A percentile compares a stretch with the other conserved stretches of the same genome.
These are phyloP conservation scores for Fusarium sp. DNA, from an alignment of 2,329 filamentous ascomycete genomes.

Conservation along the genomic window DNA sequence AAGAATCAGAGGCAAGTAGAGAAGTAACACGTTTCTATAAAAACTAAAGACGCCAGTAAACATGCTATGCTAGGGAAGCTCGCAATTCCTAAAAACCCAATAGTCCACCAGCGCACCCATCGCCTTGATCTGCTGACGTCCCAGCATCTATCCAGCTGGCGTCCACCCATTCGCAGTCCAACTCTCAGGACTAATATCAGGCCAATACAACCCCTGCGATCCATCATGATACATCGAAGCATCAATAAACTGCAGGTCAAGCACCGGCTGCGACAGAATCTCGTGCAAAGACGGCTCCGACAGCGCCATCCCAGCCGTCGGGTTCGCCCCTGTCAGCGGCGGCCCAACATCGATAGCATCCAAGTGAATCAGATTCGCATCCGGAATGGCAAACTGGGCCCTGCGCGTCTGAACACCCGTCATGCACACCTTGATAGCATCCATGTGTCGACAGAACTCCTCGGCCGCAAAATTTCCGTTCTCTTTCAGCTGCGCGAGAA, in stretches of 20 bases:
- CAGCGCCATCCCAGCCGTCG: slow-evolving; percentile 51
- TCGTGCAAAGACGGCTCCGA: slow-evolving; percentile 52
- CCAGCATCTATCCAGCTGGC: not conserved
- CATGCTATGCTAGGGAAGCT: no score
- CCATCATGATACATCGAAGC: slow-evolving; percentile 44
- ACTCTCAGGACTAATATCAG: slow-evolving; percentile 44
- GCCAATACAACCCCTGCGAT: slow-evolving; percentile 41
- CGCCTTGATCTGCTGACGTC: no score
- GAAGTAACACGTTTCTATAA: no score
- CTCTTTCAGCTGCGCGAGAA: slow-evolving; percentile 53
- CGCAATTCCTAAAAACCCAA: no score
- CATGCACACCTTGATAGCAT: slow-evolving; percentile 50
- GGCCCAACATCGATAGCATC: slow-evolving; percentile 31
- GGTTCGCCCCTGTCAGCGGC: slow-evolving; percentile 19
- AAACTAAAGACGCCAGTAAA: no score
- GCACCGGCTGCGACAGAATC: slow-evolving; percentile 48
- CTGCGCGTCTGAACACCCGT: slow-evolving; percentile 27
- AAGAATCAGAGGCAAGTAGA: no score
- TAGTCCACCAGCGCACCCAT: no score
- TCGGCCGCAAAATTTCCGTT: slow-evolving; percentile 56
- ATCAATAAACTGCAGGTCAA: slow-evolving; percentile 52
- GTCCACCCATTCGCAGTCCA: slow-evolving; percentile 39
- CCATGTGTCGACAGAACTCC: slow-evolving; percentile 56
- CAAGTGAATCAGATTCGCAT: slow-evolving; percentile 25
- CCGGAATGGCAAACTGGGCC: slow-evolving; percentile 27